These are phyloP conservation scores for Cercospora zeina DNA, from an alignment of 2,329 filamentous ascomycete species.

Conservation along the genomic window DNA sequence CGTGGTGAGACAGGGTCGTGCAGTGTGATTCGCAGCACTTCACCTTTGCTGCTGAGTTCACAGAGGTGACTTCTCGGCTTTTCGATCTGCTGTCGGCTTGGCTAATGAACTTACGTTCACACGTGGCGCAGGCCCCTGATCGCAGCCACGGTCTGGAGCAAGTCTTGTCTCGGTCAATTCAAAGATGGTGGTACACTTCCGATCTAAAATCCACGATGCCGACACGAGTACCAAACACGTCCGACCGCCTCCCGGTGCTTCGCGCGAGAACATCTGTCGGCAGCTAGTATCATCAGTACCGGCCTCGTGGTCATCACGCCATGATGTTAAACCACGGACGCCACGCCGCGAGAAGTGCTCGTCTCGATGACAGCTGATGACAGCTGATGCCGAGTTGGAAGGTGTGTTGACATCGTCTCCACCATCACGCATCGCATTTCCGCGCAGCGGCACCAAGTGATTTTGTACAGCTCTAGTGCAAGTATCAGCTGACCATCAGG, in stretches of 20 bases:
- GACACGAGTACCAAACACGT: not conserved
- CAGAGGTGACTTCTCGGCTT: not conserved
- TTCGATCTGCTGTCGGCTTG: not conserved
- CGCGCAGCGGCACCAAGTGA: not conserved
- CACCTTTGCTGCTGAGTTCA: not conserved
- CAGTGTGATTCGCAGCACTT: not conserved
- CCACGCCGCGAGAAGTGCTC: not conserved
- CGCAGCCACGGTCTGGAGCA: not conserved
- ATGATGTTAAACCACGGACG: not conserved
- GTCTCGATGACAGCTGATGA: no score
- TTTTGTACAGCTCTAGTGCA: not conserved
- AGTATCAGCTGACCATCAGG: not conserved
- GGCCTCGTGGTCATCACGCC: not conserved
- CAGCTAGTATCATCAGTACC: not conserved
- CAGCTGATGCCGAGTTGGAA: not conserved
- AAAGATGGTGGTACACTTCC: not conserved
- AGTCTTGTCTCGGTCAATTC: not conserved
- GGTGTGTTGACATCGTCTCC: not conserved
- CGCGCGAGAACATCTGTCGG: not conserved
- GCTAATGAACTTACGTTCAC: not conserved
- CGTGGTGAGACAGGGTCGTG: not conserved
- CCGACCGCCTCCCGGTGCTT: not conserved
- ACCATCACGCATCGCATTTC: conserved; percentile 5
- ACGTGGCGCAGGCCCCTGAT: not conserved
- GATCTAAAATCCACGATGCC: not conserved